Evolutionary conservation across 805 yeast species (phyloP), one percentile per base, ranked within the genome.

Genomic region (Torulaspora gathmanii): DNA sequence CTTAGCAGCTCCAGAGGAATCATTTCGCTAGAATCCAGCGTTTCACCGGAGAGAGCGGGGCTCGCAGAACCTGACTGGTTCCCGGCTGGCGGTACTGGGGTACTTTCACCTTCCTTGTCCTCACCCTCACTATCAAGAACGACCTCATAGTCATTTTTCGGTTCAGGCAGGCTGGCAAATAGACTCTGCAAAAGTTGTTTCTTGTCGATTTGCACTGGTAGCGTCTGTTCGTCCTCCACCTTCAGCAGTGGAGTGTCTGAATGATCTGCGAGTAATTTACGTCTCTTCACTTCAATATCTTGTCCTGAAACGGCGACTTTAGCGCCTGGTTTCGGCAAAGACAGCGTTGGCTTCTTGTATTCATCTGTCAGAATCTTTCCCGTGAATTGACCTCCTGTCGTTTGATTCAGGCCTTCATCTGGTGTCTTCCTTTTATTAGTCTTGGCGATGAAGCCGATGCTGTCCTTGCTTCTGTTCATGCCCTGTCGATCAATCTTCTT

Each of bases 131-230:
- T 31, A 22, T 63, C 64, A 3, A 63, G 48, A 1, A 61, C 53
- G 7, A 75, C 60, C 45, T 75, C 78, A 49, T 71, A 75, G 40
- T 75, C 77, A 49, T 76, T 74, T 47, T 64, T 65, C 0, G 78
- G 75, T n/a, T 54, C 44, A 1, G 78, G 75, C 16, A 73, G 51
- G 1, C 49, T 37, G 1, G 60, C 58, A 30, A 73, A 65, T 35
- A 63, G 53, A 2, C 52, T 48, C 3, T 46, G 30, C 3, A 56
- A 42, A 12, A 37, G 36, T 37, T 36, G 54, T 48, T 20, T 41
- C 29, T 40, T 58, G 17, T 31, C 15, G n/a, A 13, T 23, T 11
- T 28, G 11, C 4, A n/a, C 13, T 6, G 16, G n/a, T 11, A 20
- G 9, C 12, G 10, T 13, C 17, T 16, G 26, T 17, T 33, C 35